Conservation (phyloP, 345 rosid genomes). For the Aquilaria yunnanensis region DNA sequence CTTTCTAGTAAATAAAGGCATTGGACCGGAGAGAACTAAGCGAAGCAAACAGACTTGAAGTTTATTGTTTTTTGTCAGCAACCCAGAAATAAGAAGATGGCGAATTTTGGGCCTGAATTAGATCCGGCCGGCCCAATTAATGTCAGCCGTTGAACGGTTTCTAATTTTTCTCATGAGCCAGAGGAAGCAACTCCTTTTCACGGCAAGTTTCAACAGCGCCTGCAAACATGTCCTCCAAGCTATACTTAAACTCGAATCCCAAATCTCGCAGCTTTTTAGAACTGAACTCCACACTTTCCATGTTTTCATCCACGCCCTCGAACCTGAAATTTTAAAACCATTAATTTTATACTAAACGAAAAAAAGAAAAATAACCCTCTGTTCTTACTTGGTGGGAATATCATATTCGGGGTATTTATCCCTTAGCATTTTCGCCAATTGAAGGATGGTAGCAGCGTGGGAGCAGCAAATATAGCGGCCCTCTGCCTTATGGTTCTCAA, state of each 20-base stretch:
- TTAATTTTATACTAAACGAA: too few relatives aligned
- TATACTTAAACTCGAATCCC: conserved; percentile 74
- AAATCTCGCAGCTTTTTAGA: conserved; percentile 60
- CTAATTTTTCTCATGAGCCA: conserved; percentile 10
- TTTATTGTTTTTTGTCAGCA: too few relatives aligned
- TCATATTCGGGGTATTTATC: conserved; percentile 60
- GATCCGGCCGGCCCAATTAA: too few relatives aligned
- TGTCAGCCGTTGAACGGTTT: too few relatives aligned
- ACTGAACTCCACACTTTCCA: conserved; percentile 34
- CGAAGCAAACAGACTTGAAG: too few relatives aligned
- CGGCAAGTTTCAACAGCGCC: conserved; percentile 77
- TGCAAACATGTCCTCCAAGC: conserved; percentile 61
- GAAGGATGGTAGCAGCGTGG: conserved; percentile 49
- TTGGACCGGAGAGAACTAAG: too few relatives aligned
- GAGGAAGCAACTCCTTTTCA: conserved; percentile 56
- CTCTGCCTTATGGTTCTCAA: conserved; percentile 55
- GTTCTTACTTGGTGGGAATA: conserved; percentile 51
- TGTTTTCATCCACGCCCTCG: conserved; percentile 49
- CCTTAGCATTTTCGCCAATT: conserved; percentile 43
- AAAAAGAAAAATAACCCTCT: too few relatives aligned
- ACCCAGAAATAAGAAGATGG: too few relatives aligned
- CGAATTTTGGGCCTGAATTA: too few relatives aligned
- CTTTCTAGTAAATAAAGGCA: too few relatives aligned
- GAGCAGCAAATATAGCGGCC: conserved; percentile 87
- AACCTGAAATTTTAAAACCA: conserved; percentile 30